Conservation (phyloP, 2,329 filamentous ascomycete species). For the Chaetomium olivaceum region DNA sequence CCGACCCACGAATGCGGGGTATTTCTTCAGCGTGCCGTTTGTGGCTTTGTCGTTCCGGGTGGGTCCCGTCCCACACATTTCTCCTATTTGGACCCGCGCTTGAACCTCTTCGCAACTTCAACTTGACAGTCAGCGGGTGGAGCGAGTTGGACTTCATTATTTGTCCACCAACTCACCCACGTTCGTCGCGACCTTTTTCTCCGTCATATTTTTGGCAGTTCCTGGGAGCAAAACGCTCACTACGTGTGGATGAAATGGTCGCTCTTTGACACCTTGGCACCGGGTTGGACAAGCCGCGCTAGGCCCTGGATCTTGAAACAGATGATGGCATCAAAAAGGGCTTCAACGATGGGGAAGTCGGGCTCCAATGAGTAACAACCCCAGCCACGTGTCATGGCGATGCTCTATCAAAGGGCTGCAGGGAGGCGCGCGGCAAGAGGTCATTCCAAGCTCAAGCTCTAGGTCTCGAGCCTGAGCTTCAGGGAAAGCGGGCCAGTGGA, state of each 20-base stretch:
- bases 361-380: background rate
- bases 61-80: constrained; percentile 22
- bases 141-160: background rate
- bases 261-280: constrained; percentile 5
- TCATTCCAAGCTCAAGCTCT: background rate
- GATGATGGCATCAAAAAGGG: background rate
- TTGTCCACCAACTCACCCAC: background rate
- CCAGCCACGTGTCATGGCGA: constrained; percentile 18
- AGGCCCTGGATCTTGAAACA: background rate
- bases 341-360: background rate
- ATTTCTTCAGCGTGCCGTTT: background rate
- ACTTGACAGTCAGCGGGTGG: constrained; percentile 1
- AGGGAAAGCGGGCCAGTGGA: background rate
- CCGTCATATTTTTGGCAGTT: background rate
- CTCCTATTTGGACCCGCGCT: background rate
- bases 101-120: background rate
- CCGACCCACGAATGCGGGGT: constrained; percentile 11
- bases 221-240: background rate
- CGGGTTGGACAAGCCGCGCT: background rate
- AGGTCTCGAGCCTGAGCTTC: background rate
- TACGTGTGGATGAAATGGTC: background rate
- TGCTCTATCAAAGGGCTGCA: background rate
- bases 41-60: constrained; percentile 2
- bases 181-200: background rate
- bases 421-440: constrained; percentile 18